Conservation (phyloP, 148 eudicot species). For the Rhododendron griersonianum region DNA sequence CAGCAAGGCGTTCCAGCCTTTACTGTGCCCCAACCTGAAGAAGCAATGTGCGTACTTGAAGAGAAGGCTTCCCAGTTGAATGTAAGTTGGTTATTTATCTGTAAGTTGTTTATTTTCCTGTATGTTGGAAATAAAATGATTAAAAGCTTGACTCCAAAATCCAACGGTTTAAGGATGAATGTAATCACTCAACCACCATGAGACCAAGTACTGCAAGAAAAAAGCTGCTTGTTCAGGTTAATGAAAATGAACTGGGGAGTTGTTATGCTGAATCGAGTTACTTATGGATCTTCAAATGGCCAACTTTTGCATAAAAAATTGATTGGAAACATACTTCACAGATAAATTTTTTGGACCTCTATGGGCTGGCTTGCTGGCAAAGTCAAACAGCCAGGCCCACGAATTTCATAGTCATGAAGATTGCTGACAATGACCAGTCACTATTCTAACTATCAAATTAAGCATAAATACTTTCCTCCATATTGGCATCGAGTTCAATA, state of each 20-base stretch:
- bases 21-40: slow-evolving; percentile 93
- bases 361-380: not conserved
- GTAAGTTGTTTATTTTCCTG: not conserved
- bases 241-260: not conserved
- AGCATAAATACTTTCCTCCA: not conserved
- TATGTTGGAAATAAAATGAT: not conserved
- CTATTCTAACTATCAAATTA: not conserved
- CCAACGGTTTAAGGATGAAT: not conserved
- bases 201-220: not conserved
- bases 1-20: slow-evolving; percentile 89
- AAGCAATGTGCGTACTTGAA: slow-evolving; percentile 85
- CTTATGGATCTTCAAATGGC: not conserved
- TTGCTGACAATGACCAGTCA: not conserved
- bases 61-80: slow-evolving; percentile 67
- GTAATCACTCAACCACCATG: not conserved
- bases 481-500: not conserved
- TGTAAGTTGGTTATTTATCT: slow-evolving; percentile 43
- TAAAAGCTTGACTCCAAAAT: not conserved
- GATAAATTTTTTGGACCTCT: not conserved
- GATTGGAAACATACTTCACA: not conserved
- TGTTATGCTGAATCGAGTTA: not conserved
- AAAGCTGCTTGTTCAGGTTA: not conserved
- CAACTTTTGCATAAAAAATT: not conserved
- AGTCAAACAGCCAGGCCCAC: not conserved
- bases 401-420: not conserved